A percentile compares a stretch with the other conserved stretches of the same genome.
These are phyloP conservation scores for Podospora didyma DNA, from an alignment of 495 filamentous ascomycete species.

Conservation along the genomic window DNA sequence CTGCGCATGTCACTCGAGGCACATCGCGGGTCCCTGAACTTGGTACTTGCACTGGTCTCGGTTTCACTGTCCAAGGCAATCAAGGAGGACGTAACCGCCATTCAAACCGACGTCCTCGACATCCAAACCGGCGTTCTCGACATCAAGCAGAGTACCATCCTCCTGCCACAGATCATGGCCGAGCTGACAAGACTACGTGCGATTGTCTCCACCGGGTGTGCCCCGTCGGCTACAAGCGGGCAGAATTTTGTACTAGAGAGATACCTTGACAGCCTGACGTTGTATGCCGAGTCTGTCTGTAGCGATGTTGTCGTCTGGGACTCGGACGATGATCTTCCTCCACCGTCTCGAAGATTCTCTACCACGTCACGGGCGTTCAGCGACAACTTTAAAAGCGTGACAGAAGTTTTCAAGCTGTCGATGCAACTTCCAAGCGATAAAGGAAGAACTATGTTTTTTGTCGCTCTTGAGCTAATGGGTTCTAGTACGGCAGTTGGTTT, in stretches of 20 bases:
- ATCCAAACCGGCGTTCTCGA: too few relatives aligned
- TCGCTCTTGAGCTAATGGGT: too few relatives aligned
- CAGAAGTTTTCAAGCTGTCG: too few relatives aligned
- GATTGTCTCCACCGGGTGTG: slow-evolving; percentile 3
- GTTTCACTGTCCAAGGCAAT: slow-evolving; percentile 11
- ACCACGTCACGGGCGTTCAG: too few relatives aligned
- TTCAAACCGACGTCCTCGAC: neutral
- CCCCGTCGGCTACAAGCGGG: neutral
- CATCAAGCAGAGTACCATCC: slow-evolving; percentile 18
- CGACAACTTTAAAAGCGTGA: too few relatives aligned
- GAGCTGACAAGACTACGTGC: slow-evolving; percentile 18
- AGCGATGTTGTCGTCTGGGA: neutral
- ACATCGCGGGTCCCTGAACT: slow-evolving; percentile 20
- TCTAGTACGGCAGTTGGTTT: too few relatives aligned
- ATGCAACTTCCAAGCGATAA: too few relatives aligned
- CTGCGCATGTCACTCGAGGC: slow-evolving; percentile 25
- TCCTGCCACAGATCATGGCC: slow-evolving; percentile 13
- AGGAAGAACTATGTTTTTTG: too few relatives aligned
- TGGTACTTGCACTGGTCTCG: slow-evolving; percentile 22
- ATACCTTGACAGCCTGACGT: slow-evolving; percentile 19
- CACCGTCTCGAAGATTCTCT: too few relatives aligned
- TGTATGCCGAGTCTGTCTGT: slow-evolving; percentile 19
- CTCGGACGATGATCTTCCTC: too few relatives aligned
- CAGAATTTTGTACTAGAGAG: slow-evolving; percentile 11
- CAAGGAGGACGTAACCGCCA: slow-evolving; percentile 2